Evolutionary conservation across 208 protist genomes (phyloP).

Genomic region (Leishmania major): DNA sequence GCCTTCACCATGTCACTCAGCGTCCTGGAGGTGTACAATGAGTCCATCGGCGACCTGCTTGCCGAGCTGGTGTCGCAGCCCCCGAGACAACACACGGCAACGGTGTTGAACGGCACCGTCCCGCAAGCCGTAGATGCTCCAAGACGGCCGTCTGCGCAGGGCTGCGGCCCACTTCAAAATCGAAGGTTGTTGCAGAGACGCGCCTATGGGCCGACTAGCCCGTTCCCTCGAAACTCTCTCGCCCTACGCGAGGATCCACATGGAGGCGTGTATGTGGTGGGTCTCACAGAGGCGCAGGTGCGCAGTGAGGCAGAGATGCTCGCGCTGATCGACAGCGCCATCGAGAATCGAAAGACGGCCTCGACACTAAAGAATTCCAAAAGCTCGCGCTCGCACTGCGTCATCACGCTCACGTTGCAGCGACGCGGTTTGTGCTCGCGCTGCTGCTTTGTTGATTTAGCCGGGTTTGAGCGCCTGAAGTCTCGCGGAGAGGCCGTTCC

Average conservation of each 20-base stretch:
- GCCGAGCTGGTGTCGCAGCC: not conserved
- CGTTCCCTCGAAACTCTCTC: slow-evolving; percentile 27
- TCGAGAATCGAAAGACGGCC: slow-evolving; percentile 89
- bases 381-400: slow-evolving; percentile 92
- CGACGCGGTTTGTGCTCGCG: slow-evolving; percentile 60
- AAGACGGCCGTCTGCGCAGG: not conserved
- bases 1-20: slow-evolving; percentile 49
- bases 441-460: slow-evolving; percentile 95
- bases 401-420: slow-evolving; percentile 90
- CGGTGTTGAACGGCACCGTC: not conserved
- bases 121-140: not conserved
- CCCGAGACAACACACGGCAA: not conserved
- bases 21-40: slow-evolving; percentile 96
- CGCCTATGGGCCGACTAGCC: not conserved
- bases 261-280: slow-evolving; percentile 80
- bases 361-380: slow-evolving; percentile 93
- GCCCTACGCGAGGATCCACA: slow-evolving; percentile 87
- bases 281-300: slow-evolving; percentile 74
- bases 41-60: slow-evolving; percentile 90
- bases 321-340: slow-evolving; percentile 76
- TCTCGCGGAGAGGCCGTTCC: slow-evolving; percentile 46
- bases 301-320: slow-evolving; percentile 70
- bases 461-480: slow-evolving; percentile 93
- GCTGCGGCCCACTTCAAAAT: not conserved
- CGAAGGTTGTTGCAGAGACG: slow-evolving; percentile 3